Conservation (phyloP, 371 early-diverging fungal species). For the Mortierella sp. region DNA sequence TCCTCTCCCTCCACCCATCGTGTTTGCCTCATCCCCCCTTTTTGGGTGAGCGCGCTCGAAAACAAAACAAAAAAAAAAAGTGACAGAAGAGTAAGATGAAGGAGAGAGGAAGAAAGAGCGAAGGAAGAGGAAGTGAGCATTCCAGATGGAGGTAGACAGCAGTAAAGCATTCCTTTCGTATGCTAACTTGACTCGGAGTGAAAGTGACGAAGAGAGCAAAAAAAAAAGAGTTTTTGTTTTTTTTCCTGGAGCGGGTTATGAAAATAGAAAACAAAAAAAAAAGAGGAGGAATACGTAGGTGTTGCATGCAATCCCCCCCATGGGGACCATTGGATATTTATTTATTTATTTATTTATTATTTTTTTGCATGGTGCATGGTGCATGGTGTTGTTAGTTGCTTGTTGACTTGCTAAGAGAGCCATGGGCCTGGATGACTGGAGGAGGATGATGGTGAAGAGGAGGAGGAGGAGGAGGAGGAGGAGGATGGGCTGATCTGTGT, state of each 20-base stretch:
- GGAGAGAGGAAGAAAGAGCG: background rate
- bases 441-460: too few species aligned
- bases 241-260: background rate
- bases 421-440: too few species aligned
- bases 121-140: background rate
- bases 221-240: background rate
- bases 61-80: background rate
- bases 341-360: too few species aligned
- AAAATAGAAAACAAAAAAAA: background rate
- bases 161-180: background rate
- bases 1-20: too few species aligned
- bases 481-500: too few species aligned
- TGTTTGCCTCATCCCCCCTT: too few species aligned
- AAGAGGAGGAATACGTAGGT: background rate
- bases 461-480: too few species aligned
- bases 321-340: background rate
- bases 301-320: background rate
- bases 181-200: background rate
- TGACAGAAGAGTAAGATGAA: background rate
- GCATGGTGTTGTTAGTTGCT: too few species aligned
- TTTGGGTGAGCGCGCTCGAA: constrained; percentile 3
- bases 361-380: too few species aligned
- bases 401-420: too few species aligned
- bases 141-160: background rate
- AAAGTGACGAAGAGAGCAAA: background rate